Conservation (phyloP, 768 basidiomycete genomes). For the Boletellus ananiceps region DNA sequence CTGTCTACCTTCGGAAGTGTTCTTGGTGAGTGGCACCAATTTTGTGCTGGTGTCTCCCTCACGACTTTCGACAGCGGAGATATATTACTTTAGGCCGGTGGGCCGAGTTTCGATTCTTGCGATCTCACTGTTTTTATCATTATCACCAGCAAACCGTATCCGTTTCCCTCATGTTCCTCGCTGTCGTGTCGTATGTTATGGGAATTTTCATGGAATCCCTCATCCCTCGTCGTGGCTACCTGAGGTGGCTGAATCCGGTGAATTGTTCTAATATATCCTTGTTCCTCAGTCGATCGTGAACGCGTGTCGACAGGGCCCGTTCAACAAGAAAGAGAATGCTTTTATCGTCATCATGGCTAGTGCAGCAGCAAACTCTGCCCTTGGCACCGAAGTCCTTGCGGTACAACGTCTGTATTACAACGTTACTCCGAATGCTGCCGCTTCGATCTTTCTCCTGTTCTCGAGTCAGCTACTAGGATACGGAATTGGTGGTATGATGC, state of each 20-base stretch:
- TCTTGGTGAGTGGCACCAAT: constrained; percentile 33
- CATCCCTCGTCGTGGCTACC: constrained; percentile 42
- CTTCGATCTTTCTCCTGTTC: constrained; percentile 42
- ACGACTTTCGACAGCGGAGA: constrained; percentile 38
- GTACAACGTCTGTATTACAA: constrained; percentile 53
- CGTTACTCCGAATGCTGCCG: constrained; percentile 43
- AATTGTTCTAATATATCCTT: background rate
- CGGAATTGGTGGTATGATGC: too few relatives aligned
- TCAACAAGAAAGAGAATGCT: constrained; percentile 57
- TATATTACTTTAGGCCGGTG: constrained; percentile 60
- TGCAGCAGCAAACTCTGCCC: constrained; percentile 49
- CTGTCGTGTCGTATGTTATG: constrained; percentile 47
- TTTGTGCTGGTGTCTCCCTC: background rate
- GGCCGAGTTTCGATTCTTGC: background rate
- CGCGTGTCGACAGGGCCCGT: constrained; percentile 38
- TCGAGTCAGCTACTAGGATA: constrained; percentile 32
- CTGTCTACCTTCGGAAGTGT: constrained; percentile 48
- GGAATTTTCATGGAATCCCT: constrained; percentile 44
- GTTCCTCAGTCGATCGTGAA: too few relatives aligned
- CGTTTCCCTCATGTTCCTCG: constrained; percentile 52
- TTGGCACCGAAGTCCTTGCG: constrained; percentile 51
- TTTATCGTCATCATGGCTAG: constrained; percentile 57
- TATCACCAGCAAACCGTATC: constrained; percentile 43
- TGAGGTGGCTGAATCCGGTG: constrained; percentile 52
- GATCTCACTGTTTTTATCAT: constrained; percentile 5